Conservation (phyloP, 169 alveolate species). For the Cryptosporidium bovis region DNA sequence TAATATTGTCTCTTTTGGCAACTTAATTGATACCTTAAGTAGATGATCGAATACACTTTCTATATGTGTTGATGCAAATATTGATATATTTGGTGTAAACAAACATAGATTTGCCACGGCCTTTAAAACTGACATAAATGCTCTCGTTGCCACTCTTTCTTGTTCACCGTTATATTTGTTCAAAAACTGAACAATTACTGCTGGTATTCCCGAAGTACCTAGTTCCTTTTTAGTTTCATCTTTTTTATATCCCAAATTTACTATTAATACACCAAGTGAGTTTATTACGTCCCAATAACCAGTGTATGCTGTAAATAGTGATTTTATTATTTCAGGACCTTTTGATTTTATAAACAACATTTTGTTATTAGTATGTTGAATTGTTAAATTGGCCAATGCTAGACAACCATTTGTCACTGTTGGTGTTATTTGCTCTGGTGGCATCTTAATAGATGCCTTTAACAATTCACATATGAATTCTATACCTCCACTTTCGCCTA, state of each 20-base stretch:
- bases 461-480: constrained; percentile 79
- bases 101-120: constrained; percentile 88
- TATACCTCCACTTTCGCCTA: constrained; percentile 83
- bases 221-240: constrained; percentile 85
- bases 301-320: constrained; percentile 81
- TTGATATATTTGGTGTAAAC: constrained; percentile 84
- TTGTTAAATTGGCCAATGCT: constrained; percentile 90
- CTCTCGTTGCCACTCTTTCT: constrained; percentile 84
- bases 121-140: constrained; percentile 87
- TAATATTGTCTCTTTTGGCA: constrained; percentile 56
- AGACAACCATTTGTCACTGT: constrained; percentile 88
- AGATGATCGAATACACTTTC: constrained; percentile 57
- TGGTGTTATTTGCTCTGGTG: constrained; percentile 78
- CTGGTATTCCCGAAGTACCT: constrained; percentile 89
- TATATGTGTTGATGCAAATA: constrained; percentile 47
- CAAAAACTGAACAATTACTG: constrained; percentile 87
- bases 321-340: constrained; percentile 89
- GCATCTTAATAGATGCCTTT: constrained; percentile 80
- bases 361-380: constrained; percentile 85
- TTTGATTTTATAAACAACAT: constrained; percentile 83
- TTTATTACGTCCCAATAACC: constrained; percentile 86
- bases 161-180: constrained; percentile 82
- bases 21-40: constrained; percentile 23
- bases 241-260: constrained; percentile 88
- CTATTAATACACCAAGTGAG: constrained; percentile 88